Evolutionary conservation across 257 asterid species (phyloP).

Genomic region (Dorcoceras hygrometricum): DNA sequence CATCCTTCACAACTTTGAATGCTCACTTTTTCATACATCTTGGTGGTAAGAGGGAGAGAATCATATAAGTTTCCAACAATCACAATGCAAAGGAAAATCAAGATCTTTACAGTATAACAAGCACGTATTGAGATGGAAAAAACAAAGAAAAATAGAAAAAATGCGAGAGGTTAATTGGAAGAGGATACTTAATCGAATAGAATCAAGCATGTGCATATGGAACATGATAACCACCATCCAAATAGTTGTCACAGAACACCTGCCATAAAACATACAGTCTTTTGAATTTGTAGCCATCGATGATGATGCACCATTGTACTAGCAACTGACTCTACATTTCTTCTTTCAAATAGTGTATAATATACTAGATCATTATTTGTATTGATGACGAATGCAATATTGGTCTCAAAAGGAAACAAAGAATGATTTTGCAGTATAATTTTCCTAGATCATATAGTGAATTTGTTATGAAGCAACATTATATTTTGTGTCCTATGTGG

Average conservation of each 20-base stretch:
- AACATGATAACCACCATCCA: slow-evolving; percentile 94
- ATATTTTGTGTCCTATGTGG: no score
- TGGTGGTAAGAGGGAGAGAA: slow-evolving; percentile 6
- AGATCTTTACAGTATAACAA: neutral
- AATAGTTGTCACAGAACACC: slow-evolving; percentile 95
- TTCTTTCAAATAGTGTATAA: neutral
- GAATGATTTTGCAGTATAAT: no score
- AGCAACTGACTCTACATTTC: neutral
- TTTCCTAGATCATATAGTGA: neutral
- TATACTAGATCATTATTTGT: neutral
- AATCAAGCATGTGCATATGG: slow-evolving; percentile 84
- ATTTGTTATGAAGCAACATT: neutral
- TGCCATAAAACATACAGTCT: slow-evolving; percentile 23
- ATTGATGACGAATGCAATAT: neutral
- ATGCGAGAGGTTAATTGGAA: neutral
- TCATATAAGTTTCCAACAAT: slow-evolving; percentile 8
- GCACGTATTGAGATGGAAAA: neutral
- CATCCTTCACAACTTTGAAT: slow-evolving; percentile 64
- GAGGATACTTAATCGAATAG: slow-evolving; percentile 66
- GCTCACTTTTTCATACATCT: slow-evolving; percentile 84
- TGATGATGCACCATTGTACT: neutral
- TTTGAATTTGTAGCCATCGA: neutral
- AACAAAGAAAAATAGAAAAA: neutral
- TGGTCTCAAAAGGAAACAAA: neutral
- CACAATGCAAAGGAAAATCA: neutral